phyloP scores from a whole-genome alignment of 2,329 filamentous ascomycete genomes.

The Paracoccidioides brasiliensis region DNA sequence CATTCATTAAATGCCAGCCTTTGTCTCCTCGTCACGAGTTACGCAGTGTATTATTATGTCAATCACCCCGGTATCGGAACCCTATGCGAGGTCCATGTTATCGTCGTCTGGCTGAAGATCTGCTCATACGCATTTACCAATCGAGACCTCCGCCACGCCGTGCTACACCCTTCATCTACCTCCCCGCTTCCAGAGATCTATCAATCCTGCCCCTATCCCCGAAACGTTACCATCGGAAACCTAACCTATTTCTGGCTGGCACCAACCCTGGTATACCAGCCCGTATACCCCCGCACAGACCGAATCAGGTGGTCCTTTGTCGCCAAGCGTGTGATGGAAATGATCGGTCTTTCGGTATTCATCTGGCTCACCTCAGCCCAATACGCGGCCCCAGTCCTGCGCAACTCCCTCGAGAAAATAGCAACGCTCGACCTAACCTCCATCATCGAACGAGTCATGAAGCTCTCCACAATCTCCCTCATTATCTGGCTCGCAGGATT shows the following conservation, averaged over 20 bases:
- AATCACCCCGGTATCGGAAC: conserved; percentile 91
- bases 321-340: conserved; percentile 65
- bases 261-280: conserved; percentile 91
- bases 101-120: conserved; percentile 93
- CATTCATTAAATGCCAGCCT: conserved; percentile 75
- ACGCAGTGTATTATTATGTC: conserved; percentile 79
- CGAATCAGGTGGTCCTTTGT: conserved; percentile 82
- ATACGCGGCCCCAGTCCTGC: conserved; percentile 79
- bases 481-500: conserved; percentile 97
- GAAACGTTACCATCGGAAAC: conserved; percentile 80
- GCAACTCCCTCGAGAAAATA: conserved; percentile 82
- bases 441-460: conserved; percentile 81
- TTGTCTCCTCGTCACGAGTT: conserved; percentile 67
- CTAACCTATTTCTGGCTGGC: conserved; percentile 97
- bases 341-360: conserved; percentile 64
- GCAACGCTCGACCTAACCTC: conserved; percentile 64
- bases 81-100: conserved; percentile 75
- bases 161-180: conserved; percentile 60
- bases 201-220: conserved; percentile 68
- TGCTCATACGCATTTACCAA: conserved; percentile 96
- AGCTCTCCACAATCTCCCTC: conserved; percentile 86
- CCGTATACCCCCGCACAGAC: conserved; percentile 77
- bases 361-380: conserved; percentile 94
- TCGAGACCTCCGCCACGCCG: conserved; percentile 81
- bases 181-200: conserved; percentile 71